These are phyloP conservation scores for Agrocybe chaxingu DNA, from an alignment of 768 basidiomycete species.

Conservation along the genomic window DNA sequence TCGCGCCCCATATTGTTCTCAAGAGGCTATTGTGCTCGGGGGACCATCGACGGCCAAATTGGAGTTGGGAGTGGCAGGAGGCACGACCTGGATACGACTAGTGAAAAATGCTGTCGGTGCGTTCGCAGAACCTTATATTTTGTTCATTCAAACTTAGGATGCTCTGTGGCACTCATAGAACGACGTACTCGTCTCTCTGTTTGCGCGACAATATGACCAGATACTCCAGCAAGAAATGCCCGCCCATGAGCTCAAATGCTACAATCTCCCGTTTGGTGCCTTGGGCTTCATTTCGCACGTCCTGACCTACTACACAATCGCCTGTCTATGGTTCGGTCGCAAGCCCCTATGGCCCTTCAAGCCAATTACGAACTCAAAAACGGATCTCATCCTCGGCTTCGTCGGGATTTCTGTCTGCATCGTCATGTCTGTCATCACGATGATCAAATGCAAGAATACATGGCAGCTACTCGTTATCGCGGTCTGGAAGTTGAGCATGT, in stretches of 20 bases:
- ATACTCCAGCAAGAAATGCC: constrained; percentile 15
- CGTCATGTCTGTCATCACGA: constrained; percentile 22
- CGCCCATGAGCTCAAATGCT: constrained; percentile 20
- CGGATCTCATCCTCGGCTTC: constrained; percentile 19
- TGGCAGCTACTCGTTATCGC: constrained; percentile 25
- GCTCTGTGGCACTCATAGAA: no score
- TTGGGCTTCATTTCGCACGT: constrained; percentile 24
- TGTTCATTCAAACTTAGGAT: no score
- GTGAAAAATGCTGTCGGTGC: no score
- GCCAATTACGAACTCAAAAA: constrained; percentile 16
- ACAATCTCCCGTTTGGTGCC: constrained; percentile 23
- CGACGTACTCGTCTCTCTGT: no score
- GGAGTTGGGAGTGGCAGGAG: no score
- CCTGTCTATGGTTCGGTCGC: constrained; percentile 21
- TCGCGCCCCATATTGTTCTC: neutral
- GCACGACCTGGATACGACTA: no score
- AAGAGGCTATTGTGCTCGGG: no score
- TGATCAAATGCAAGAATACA: constrained; percentile 21
- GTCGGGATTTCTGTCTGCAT: constrained; percentile 18
- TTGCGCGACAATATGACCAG: no score
- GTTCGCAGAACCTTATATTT: no score
- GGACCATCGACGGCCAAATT: no score
- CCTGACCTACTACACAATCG: constrained; percentile 23
- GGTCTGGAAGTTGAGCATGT: constrained; percentile 26
- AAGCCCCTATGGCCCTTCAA: constrained; percentile 23